Conservation (phyloP, 2,329 filamentous ascomycete species). For the Cyphellophora attinorum region DNA sequence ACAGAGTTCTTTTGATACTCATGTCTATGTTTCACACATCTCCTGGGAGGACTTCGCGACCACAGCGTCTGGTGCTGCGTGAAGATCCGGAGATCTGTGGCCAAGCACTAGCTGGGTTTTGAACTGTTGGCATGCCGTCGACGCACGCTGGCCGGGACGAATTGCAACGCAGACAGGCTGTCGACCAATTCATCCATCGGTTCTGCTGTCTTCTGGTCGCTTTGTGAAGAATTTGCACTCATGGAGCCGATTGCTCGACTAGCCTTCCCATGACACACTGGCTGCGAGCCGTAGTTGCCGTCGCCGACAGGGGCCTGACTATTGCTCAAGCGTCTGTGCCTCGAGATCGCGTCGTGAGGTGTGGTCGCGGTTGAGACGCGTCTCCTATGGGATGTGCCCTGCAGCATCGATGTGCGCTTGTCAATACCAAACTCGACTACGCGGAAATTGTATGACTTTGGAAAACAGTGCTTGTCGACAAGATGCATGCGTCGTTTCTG, state of each 20-base stretch:
- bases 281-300: neutral
- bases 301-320: conserved; percentile 1
- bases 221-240: conserved; percentile 7
- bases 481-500: conserved; percentile 80
- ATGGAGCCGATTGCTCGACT: too few species aligned
- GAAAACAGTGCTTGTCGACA: conserved; percentile 90
- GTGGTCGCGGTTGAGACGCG: conserved; percentile 25
- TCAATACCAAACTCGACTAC: conserved; percentile 85
- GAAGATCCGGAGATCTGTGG: too few species aligned
- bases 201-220: conserved; percentile 13
- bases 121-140: neutral
- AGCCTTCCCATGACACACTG: neutral
- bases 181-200: conserved; percentile 29
- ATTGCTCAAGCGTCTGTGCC: conserved; percentile 3
- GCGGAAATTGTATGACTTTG: conserved; percentile 77
- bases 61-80: too few species aligned
- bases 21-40: too few species aligned
- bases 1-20: too few species aligned
- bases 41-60: too few species aligned
- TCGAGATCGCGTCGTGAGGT: conserved; percentile 24
- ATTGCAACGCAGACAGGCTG: conserved; percentile 35
- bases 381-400: conserved; percentile 26
- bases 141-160: conserved; percentile 32
- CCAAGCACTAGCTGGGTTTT: too few species aligned
- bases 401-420: conserved; percentile 67